A percentile compares a stretch with the other conserved stretches of the same genome.
Evolutionary conservation across 164 flowering plant species (phyloP).

Genomic region (Annona squamosa): DNA sequence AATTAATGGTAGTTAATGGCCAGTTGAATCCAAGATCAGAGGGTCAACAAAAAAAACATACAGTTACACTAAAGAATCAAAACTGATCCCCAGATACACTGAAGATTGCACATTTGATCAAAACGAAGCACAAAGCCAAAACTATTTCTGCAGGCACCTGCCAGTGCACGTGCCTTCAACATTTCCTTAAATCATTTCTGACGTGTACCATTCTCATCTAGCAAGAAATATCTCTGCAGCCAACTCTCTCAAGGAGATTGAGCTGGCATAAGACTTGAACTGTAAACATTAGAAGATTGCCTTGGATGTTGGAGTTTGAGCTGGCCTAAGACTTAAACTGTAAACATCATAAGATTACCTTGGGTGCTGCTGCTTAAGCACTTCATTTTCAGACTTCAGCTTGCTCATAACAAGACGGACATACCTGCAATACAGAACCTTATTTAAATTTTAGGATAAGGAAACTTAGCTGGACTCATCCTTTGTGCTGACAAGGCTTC

Average conservation of each 20-base stretch:
- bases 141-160: too few species aligned
- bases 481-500: too few species aligned
- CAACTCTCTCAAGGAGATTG: too few species aligned
- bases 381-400: constrained; percentile 38
- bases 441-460: neutral
- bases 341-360: constrained; percentile 36
- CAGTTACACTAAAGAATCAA: too few species aligned
- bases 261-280: too few species aligned
- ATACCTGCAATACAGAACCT: constrained; percentile 45
- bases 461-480: neutral
- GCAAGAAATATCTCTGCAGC: too few species aligned
- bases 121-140: neutral
- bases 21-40: neutral
- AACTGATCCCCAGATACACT: too few species aligned
- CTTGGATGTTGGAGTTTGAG: neutral
- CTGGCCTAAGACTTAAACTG: neutral
- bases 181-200: too few species aligned
- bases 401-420: constrained; percentile 75
- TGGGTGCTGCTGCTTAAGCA: constrained; percentile 57
- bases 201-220: too few species aligned
- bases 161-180: too few species aligned
- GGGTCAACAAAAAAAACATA: too few species aligned
- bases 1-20: neutral
- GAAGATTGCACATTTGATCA: neutral
- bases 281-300: too few species aligned